These are phyloP conservation scores for Hirschfeldia incana DNA, from an alignment of 345 rosid genomes.

Conservation along the genomic window DNA sequence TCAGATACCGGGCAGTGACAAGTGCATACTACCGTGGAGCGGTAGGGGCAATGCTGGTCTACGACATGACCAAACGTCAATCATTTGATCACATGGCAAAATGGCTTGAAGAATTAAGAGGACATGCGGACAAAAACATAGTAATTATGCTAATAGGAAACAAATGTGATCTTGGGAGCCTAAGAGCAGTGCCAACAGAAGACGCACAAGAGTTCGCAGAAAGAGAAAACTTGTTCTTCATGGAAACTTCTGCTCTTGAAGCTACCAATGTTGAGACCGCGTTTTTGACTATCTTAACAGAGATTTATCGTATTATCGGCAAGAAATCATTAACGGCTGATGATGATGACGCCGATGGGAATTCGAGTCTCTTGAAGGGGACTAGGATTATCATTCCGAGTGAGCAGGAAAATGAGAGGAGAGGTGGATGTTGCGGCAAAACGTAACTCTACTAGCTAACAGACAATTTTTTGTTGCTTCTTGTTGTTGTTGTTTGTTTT, in stretches of 20 bases:
- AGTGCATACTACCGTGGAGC: neutral
- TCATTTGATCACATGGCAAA: neutral
- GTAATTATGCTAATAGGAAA: neutral
- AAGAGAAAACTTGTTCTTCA: neutral
- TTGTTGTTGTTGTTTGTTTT: neutral
- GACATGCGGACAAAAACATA: neutral
- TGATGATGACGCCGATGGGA: neutral
- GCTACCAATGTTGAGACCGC: neutral
- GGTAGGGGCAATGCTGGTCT: neutral
- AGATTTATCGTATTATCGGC: neutral
- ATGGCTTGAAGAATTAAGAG: neutral
- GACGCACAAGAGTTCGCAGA: constrained; percentile 1
- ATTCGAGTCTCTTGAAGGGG: neutral
- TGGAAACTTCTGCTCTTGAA: neutral
- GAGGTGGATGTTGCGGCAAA: constrained; percentile 1
- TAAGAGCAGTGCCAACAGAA: neutral
- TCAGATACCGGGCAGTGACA: neutral
- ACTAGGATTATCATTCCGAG: neutral
- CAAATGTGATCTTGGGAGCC: neutral
- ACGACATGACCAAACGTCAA: neutral
- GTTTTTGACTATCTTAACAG: neutral
- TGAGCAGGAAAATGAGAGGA: neutral
- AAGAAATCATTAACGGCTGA: neutral
- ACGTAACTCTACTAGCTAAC: neutral
- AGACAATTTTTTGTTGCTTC: no score